Evolutionary conservation across 768 basidiomycete species (phyloP).

Genomic region (Inosperma sp.): DNA sequence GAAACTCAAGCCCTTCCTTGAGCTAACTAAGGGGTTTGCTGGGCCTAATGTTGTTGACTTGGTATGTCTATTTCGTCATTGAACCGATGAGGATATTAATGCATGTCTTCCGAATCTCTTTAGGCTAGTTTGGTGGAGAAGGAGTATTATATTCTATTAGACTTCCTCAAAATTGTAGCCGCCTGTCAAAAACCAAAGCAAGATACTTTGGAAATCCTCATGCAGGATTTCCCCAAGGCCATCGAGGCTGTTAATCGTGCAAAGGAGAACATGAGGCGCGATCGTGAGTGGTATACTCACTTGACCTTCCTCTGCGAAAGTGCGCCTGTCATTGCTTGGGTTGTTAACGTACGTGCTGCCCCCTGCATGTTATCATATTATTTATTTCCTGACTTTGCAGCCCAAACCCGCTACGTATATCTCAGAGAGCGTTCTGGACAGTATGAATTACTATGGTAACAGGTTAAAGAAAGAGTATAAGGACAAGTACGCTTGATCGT

Average conservation of each 20-base stretch:
- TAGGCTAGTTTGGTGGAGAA: slow-evolving; percentile 69
- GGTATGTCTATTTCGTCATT: slow-evolving; percentile 41
- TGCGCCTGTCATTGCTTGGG: slow-evolving; percentile 80
- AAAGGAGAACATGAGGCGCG: slow-evolving; percentile 77
- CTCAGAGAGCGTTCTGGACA: slow-evolving; percentile 72
- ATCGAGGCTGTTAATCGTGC: slow-evolving; percentile 74
- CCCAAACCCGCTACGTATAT: slow-evolving; percentile 78
- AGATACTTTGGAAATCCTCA: slow-evolving; percentile 51
- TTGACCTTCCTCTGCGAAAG: slow-evolving; percentile 81
- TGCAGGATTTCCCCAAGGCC: slow-evolving; percentile 64
- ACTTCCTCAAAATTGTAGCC: slow-evolving; percentile 60
- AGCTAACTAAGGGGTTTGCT: slow-evolving; percentile 67
- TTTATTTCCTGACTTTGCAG: slow-evolving; percentile 35
- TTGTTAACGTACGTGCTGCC: slow-evolving; percentile 59
- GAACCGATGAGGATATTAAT: background rate
- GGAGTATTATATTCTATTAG: slow-evolving; percentile 64
- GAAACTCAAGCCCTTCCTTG: slow-evolving; percentile 68
- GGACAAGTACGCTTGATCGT: slow-evolving; percentile 62
- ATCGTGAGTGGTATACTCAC: slow-evolving; percentile 79
- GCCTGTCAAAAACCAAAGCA: slow-evolving; percentile 76
- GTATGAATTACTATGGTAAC: slow-evolving; percentile 84
- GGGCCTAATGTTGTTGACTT: slow-evolving; percentile 69
- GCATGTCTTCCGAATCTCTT: slow-evolving; percentile 1
- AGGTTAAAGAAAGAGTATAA: slow-evolving; percentile 90
- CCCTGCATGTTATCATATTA: background rate